Conservation (phyloP, 495 filamentous ascomycete species). For the Lasiosphaeris hirsuta region DNA sequence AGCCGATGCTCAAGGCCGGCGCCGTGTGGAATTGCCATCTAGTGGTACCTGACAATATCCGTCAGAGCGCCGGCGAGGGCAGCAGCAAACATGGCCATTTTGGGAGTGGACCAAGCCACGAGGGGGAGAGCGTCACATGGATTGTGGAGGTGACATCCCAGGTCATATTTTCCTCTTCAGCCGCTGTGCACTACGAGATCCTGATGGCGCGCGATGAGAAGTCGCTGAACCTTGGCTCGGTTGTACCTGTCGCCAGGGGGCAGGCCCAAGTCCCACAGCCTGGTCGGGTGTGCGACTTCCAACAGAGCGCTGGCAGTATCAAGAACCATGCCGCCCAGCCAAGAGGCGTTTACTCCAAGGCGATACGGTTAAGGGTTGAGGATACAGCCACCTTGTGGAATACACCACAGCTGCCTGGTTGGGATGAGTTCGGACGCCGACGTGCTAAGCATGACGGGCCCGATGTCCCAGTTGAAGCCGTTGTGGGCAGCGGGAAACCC, state of each 20-base stretch:
- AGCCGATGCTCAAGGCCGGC: constrained; percentile 93
- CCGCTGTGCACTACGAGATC: constrained; percentile 87
- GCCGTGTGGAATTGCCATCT: constrained; percentile 77
- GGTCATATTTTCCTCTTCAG: constrained; percentile 83
- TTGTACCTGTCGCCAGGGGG: constrained; percentile 44
- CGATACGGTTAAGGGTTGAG: constrained; percentile 73
- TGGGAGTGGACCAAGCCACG: constrained; percentile 31
- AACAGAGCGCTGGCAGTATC: constrained; percentile 45
- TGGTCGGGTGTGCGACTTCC: constrained; percentile 71
- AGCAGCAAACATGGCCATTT: constrained; percentile 34
- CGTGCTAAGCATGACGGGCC: constrained; percentile 31
- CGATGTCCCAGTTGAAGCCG: constrained; percentile 19
- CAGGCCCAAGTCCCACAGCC: constrained; percentile 48
- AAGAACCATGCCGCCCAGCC: constrained; percentile 47
- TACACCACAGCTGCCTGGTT: constrained; percentile 71
- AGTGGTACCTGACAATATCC: constrained; percentile 68
- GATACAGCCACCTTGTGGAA: constrained; percentile 91
- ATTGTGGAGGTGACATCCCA: constrained; percentile 88
- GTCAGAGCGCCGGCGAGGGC: constrained; percentile 37
- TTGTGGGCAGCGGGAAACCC: not conserved
- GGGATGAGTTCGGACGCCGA: constrained; percentile 41
- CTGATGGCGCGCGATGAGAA: constrained; percentile 81
- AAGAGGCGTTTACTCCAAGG: constrained; percentile 75
- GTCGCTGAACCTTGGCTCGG: constrained; percentile 64
- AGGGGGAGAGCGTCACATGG: constrained; percentile 68